These are phyloP conservation scores for Tuber microsphaerosporum DNA, from an alignment of 495 filamentous ascomycete species.

Conservation along the genomic window DNA sequence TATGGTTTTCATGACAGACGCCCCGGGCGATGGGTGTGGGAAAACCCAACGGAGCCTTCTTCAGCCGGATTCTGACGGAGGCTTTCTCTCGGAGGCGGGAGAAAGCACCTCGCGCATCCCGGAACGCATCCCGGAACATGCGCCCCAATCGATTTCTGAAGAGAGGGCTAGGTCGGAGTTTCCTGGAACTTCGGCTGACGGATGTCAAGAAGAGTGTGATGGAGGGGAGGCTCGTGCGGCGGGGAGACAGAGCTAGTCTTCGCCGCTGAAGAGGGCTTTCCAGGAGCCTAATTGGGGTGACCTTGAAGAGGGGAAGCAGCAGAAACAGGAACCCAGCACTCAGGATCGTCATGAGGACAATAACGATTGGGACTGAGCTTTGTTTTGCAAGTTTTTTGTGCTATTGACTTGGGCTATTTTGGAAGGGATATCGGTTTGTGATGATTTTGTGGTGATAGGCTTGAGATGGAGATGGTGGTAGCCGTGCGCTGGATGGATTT, in stretches of 20 bases:
- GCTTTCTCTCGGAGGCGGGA: not conserved
- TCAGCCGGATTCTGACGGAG: not conserved
- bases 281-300: not conserved
- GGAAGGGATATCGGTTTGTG: not conserved
- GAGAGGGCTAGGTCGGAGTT: not conserved
- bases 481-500: not conserved
- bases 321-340: not conserved
- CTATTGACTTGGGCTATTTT: not conserved
- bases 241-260: not conserved
- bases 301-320: not conserved
- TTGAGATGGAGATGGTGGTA: not conserved
- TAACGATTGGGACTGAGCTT: not conserved
- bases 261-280: not conserved
- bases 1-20: not conserved
- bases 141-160: not conserved
- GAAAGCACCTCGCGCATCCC: not conserved
- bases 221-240: not conserved
- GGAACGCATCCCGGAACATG: not conserved
- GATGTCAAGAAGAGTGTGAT: not conserved
- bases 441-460: not conserved
- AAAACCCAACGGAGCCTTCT: not conserved
- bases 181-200: not conserved
- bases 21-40: not conserved
- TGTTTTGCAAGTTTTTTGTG: not conserved
- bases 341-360: not conserved